Conservation (phyloP, 164 flowering plant genomes). For the Protea cynaroides region DNA sequence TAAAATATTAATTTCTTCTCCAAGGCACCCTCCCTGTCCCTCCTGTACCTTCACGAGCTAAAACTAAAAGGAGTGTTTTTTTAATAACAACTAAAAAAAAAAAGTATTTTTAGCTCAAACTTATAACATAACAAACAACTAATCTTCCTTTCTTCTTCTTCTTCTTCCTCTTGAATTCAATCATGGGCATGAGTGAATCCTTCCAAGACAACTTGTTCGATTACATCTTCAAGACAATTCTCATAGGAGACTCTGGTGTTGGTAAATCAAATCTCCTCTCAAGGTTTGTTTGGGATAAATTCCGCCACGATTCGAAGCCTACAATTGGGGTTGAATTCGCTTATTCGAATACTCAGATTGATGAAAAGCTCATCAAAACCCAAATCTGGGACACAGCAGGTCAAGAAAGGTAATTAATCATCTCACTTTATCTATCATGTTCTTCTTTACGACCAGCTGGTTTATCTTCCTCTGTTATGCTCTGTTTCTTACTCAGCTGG, state of each 20-base stretch:
- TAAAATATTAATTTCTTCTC: too few species aligned
- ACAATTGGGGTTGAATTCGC: conserved; percentile 83
- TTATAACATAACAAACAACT: too few species aligned
- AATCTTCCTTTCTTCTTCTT: too few species aligned
- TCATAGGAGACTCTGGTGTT: conserved; percentile 67
- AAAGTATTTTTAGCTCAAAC: too few species aligned
- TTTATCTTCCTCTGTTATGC: too few species aligned
- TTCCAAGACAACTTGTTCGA: conserved; percentile 58
- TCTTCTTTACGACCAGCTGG: too few species aligned
- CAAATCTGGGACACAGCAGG: conserved; percentile 88
- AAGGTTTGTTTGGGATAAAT: conserved; percentile 46
- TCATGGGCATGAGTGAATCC: conserved; percentile 28
- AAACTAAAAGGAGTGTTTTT: too few species aligned
- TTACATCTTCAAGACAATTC: conserved; percentile 64
- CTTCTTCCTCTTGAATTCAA: not conserved
- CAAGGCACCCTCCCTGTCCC: too few species aligned
- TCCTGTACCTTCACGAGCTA: too few species aligned
- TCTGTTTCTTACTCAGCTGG: too few species aligned
- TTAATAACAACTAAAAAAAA: too few species aligned
- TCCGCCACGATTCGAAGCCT: conserved; percentile 63
- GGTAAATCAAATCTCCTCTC: conserved; percentile 71
- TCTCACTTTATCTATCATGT: too few species aligned
- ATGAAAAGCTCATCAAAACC: conserved; percentile 56
- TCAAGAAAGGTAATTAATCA: conserved; percentile 51
- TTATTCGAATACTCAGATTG: conserved; percentile 42